These are phyloP conservation scores for Blastobotrys americana DNA, from an alignment of 805 yeast genomes.

Conservation along the genomic window DNA sequence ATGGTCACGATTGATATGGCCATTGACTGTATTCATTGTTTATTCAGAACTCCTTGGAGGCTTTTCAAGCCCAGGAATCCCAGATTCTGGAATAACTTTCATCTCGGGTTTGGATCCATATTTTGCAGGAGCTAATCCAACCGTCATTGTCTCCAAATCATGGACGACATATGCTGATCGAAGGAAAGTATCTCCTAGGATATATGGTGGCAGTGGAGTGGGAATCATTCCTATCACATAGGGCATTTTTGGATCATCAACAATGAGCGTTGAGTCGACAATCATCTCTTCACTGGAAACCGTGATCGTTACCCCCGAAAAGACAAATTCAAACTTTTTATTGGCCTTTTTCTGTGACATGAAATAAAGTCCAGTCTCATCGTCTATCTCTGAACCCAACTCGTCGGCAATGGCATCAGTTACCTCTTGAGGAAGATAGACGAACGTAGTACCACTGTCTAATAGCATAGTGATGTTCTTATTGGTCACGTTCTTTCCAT, in stretches of 20 bases:
- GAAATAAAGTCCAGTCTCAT: slow-evolving; percentile 21
- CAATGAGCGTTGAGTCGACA: slow-evolving; percentile 10
- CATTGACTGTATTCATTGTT: too few relatives aligned
- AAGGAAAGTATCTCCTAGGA: slow-evolving; percentile 51
- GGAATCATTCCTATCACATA: slow-evolving; percentile 10
- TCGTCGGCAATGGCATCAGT: slow-evolving; percentile 6
- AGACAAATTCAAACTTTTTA: slow-evolving; percentile 16
- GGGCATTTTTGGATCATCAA: slow-evolving; percentile 10
- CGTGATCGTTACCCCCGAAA: slow-evolving; percentile 20
- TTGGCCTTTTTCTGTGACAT: slow-evolving; percentile 7
- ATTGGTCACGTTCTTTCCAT: slow-evolving; percentile 6
- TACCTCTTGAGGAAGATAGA: slow-evolving; percentile 38
- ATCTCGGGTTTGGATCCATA: not conserved
- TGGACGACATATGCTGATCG: slow-evolving; percentile 57
- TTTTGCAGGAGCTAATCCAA: slow-evolving; percentile 49
- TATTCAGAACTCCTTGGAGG: not conserved
- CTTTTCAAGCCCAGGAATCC: slow-evolving; percentile 4
- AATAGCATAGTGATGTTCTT: slow-evolving; percentile 26
- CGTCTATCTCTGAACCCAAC: slow-evolving; percentile 7
- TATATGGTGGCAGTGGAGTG: slow-evolving; percentile 10
- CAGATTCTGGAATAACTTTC: slow-evolving; percentile 1
- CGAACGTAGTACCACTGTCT: slow-evolving; percentile 51
- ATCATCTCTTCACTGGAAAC: slow-evolving; percentile 23
- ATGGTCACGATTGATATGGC: too few relatives aligned
- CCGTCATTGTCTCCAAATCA: slow-evolving; percentile 48